Conservation (phyloP, 805 yeast genomes). For the Candida awuae region DNA sequence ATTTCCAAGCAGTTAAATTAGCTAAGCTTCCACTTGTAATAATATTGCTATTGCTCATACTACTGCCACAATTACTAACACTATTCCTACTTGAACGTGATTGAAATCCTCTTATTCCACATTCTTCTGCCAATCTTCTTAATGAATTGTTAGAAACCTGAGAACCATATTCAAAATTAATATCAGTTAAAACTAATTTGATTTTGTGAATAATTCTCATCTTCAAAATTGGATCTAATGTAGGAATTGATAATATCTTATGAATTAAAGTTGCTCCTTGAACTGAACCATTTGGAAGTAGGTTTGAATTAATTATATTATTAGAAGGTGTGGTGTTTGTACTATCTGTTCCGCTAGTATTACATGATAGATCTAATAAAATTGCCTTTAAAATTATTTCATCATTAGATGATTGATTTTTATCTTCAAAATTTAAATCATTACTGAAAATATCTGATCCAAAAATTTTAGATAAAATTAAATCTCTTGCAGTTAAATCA, state of each 20-base stretch:
- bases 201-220: slow-evolving; percentile 54
- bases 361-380: slow-evolving; percentile 47
- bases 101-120: slow-evolving; percentile 48
- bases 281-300: slow-evolving; percentile 2
- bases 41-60: slow-evolving; percentile 20
- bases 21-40: slow-evolving; percentile 9
- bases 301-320: background rate
- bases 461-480: slow-evolving; percentile 59
- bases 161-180: slow-evolving; percentile 50
- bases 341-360: slow-evolving; percentile 2
- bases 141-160: slow-evolving; percentile 60
- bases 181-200: slow-evolving; percentile 51
- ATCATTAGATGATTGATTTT: slow-evolving; percentile 2
- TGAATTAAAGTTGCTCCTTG: slow-evolving; percentile 71
- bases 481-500: slow-evolving; percentile 52
- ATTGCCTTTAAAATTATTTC: slow-evolving; percentile 36
- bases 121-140: slow-evolving; percentile 85
- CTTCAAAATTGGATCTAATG: slow-evolving; percentile 49
- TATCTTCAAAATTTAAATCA: slow-evolving; percentile 9
- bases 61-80: slow-evolving; percentile 9
- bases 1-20: slow-evolving; percentile 6
- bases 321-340: background rate
- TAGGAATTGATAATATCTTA: slow-evolving; percentile 69
- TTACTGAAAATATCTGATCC: slow-evolving; percentile 34
- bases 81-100: slow-evolving; percentile 23